Percentiles rank a stretch among this genome's conserved stretches.
phyloP scores from a whole-genome alignment of 306 rosid species.

The Quercus berberidifolia region DNA sequence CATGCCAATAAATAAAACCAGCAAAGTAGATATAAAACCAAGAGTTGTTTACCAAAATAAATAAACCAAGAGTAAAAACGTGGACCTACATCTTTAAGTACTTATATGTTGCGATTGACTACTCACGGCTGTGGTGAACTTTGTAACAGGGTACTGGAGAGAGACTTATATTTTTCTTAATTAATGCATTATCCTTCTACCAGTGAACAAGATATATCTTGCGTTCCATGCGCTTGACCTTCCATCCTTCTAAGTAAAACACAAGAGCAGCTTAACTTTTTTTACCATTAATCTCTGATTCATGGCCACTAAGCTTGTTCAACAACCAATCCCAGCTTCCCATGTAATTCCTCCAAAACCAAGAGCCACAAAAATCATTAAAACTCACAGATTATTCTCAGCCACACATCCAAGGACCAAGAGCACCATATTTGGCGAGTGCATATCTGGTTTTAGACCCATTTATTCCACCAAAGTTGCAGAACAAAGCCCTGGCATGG shows the following conservation, averaged over 20 bases:
- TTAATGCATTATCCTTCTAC: too few relatives aligned
- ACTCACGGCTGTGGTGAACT: too few relatives aligned
- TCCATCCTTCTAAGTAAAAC: neutral
- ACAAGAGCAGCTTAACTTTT: neutral
- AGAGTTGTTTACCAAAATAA: too few relatives aligned
- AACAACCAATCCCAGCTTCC: slow-evolving; percentile 39
- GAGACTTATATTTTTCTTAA: too few relatives aligned
- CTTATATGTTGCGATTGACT: too few relatives aligned
- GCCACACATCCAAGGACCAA: slow-evolving; percentile 25
- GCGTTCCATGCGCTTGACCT: neutral
- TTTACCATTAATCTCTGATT: neutral
- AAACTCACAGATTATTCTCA: slow-evolving; percentile 23
- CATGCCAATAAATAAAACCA: too few relatives aligned
- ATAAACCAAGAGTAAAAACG: too few relatives aligned
- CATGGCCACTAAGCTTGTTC: slow-evolving; percentile 51
- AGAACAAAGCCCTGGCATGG: slow-evolving; percentile 37
- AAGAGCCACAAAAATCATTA: slow-evolving; percentile 31
- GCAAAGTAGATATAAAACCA: too few relatives aligned
- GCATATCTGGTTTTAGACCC: slow-evolving; percentile 42
- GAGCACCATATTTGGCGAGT: slow-evolving; percentile 37
- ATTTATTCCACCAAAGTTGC: slow-evolving; percentile 35
- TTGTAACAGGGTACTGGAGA: too few relatives aligned
- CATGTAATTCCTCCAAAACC: slow-evolving; percentile 18
- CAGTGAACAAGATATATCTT: neutral
- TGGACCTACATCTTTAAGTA: too few relatives aligned